Conservation (phyloP, 108 stramenopile species). For the Epithemia pelagica region DNA sequence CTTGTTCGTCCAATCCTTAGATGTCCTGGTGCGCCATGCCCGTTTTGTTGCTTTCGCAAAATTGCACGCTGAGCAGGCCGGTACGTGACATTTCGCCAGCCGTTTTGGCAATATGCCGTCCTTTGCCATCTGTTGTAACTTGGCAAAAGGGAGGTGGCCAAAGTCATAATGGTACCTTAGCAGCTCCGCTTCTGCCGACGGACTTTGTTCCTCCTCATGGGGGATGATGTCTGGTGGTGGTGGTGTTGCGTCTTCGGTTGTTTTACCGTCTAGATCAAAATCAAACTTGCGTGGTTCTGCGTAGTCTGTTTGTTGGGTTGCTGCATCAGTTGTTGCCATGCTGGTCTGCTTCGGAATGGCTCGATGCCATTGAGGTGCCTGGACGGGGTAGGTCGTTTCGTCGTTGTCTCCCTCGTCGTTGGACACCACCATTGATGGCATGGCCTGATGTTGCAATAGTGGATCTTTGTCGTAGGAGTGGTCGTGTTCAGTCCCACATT, state of each 20-base stretch:
- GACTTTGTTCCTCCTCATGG: background rate
- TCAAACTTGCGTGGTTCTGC: background rate
- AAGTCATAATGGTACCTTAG: background rate
- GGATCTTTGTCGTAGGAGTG: background rate
- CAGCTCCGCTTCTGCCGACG: background rate
- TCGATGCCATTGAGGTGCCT: background rate
- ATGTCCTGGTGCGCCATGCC: conserved; percentile 2
- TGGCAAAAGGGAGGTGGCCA: conserved; percentile 5
- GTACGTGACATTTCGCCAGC: conserved; percentile 15
- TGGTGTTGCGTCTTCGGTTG: background rate
- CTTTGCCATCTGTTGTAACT: conserved; percentile 1
- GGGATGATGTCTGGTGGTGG: background rate
- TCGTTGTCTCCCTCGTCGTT: background rate
- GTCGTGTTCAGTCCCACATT: background rate
- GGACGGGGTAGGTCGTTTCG: background rate
- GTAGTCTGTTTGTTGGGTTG: background rate
- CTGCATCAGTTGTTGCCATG: background rate
- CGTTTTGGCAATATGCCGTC: conserved; percentile 22
- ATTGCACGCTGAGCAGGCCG: conserved; percentile 1
- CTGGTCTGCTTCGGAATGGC: background rate
- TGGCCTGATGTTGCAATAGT: background rate
- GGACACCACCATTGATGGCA: background rate
- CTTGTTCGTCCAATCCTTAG: background rate
- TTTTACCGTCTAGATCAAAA: background rate
- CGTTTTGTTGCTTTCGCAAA: conserved; percentile 10